Evolutionary conservation across 805 yeast species (phyloP), one percentile per base, ranked within the genome.

Genomic region (Starmerella geochares): DNA sequence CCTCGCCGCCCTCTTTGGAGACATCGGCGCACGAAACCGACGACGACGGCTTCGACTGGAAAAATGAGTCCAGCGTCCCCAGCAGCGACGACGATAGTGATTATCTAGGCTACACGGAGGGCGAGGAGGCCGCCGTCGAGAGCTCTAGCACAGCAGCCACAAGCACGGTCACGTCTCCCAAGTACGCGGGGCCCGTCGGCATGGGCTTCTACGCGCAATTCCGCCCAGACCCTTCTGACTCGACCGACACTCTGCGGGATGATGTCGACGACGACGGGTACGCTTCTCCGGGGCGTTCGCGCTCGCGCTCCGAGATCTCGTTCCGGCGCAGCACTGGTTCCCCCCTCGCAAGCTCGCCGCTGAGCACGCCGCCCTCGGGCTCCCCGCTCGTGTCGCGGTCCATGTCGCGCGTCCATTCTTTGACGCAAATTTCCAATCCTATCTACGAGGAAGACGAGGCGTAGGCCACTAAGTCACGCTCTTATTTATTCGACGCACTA

Each of bases 171-270:
- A 7, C 23, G 16, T 27, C 44, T 19, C 44, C 44, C 23, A 40
- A 40, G 16, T 40, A 40, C 33, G 33, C 17, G 14, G 46, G 37
- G 9, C 46, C 46, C 1, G 37, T 42, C 27, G 46, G 46, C 28
- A 19, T 38, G 17, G 49, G 31, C 32, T 46, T 46, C 40, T 46
- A 46, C 45, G 42, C 49, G 23, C 49, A 39, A 23, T 46, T 46
- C 45, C 38, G 49, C 20, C 49, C 45, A 21, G 33, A 33, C 24
- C 10, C 11, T 13, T n/a, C 29, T 3, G 42, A 20, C 29, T 16
- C n/a, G 10, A 14, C 33, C 29, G 17, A 20, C 21, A 21, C 27
- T 11, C 10, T 31, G 16, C 23, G n/a, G 8, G 44, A 37, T 17
- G 25, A 46, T 29, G 39, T 19, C 8, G 25, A 40, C 32, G 49